Base-by-base conservation (phyloP, 768 basidiomycete species). In the Rossbeevera mucosa region DNA sequence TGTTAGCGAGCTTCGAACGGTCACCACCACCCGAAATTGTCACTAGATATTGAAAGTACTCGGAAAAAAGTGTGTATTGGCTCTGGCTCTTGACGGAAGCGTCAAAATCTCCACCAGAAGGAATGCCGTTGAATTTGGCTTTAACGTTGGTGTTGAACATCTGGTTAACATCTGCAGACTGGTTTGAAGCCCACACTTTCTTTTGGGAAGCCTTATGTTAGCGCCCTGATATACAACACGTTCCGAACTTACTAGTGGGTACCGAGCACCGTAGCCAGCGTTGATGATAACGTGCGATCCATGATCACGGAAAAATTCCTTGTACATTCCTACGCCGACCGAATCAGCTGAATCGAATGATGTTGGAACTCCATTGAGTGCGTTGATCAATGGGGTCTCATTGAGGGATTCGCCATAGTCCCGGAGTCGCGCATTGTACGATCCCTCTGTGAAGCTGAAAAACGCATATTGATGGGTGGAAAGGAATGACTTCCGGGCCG, bases 401-500 rank as follows among this genome's bases (percentile, higher is more conserved):
- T 33, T 33, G 16, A 33, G 31, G 14, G 31, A 33, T 33, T 33
- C 31, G 31, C 31, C 31, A 2, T 33, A 33, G 31, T 53, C 52
- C 25, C 26, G 47, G n/a, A 44, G 47, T 12, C 47, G 52, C 9
- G 26, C 52, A 4, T 3, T 29, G 9, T 49, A 53, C 2, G 31
- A 36, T 18, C 47, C 48, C 21, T 49, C 31, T 4, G 41, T 9
- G 42, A 38, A 53, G 16, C 42, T 53, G 26, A 53, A 53, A 31
- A 53, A 53, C 5, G 52, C 41, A 28, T 44, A 53, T 33, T 53
- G 52, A 14, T 44, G 42, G 7, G 4, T 4, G n/a, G 43, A 30
- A 38, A 49, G 47, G 26, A 53, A 53, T 5, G 48, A 49, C 13
- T 50, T 53, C 16, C 46, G 42, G 25, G 52, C 41, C 12, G 52